Conservation (phyloP, 129 eudicot genomes). For the Flaveria linearis region DNA sequence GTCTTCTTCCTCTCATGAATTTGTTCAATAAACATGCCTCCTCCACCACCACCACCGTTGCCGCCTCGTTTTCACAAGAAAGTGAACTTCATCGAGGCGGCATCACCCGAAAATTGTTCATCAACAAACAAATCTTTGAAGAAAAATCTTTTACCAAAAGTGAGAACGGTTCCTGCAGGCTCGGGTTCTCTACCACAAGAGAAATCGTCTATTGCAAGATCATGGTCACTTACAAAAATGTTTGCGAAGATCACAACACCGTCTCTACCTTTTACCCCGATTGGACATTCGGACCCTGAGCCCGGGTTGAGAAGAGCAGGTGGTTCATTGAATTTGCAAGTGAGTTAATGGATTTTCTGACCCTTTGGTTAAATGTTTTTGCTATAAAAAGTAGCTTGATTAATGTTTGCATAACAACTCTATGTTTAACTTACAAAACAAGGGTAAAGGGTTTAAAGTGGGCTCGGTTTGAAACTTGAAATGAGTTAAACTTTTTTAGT, state of each 20-base stretch:
- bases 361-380: slow-evolving; percentile 13
- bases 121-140: slow-evolving; percentile 49
- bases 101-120: slow-evolving; percentile 49
- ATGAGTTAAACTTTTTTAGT: neutral
- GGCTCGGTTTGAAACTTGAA: neutral
- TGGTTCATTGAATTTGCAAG: slow-evolving; percentile 43
- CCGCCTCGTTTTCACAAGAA: slow-evolving; percentile 59
- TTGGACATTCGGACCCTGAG: slow-evolving; percentile 44
- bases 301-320: slow-evolving; percentile 42
- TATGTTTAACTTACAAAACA: neutral
- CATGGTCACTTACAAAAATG: slow-evolving; percentile 80
- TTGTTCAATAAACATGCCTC: slow-evolving; percentile 67
- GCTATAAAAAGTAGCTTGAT: neutral
- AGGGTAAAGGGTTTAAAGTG: neutral
- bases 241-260: slow-evolving; percentile 67
- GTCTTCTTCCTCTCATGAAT: slow-evolving; percentile 48
- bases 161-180: slow-evolving; percentile 37
- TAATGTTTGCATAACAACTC: neutral
- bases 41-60: slow-evolving; percentile 43
- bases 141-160: slow-evolving; percentile 51
- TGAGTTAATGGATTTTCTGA: slow-evolving; percentile 32
- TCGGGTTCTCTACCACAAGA: slow-evolving; percentile 43
- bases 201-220: slow-evolving; percentile 51
- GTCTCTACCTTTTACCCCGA: slow-evolving; percentile 58
- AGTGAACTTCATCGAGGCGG: slow-evolving; percentile 52